A percentile compares a stretch with the other conserved stretches of the same genome.
Conservation (phyloP, 2,329 filamentous ascomycete species). For the Pochonia chlamydosporia region DNA sequence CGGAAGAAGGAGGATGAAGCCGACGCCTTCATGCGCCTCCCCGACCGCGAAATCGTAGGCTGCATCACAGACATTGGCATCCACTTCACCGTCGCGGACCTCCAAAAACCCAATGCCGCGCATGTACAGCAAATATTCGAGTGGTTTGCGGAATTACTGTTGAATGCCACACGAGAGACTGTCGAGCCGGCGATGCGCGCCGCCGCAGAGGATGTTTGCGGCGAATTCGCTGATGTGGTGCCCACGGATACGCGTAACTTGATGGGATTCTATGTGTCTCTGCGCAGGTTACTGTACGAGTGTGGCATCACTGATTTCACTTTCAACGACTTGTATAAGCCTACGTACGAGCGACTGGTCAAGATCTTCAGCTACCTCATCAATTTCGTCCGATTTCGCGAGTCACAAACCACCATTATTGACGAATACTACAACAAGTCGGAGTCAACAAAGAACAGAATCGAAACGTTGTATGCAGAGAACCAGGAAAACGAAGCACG, state of each 20-base stretch:
- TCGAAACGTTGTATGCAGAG: conserved; percentile 77
- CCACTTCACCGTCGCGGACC: conserved; percentile 75
- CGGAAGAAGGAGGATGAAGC: conserved; percentile 56
- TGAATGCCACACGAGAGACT: conserved; percentile 88
- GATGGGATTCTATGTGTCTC: conserved; percentile 88
- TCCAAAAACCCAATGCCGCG: conserved; percentile 88
- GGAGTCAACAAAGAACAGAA: conserved; percentile 78
- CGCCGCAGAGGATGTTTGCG: conserved; percentile 80
- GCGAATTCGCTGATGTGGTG: conserved; percentile 78
- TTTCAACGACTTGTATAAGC: conserved; percentile 86
- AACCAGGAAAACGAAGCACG: conserved; percentile 83
- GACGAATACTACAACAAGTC: conserved; percentile 91
- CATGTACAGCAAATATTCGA: conserved; percentile 98
- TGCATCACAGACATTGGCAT: conserved; percentile 98
- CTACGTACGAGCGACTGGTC: conserved; percentile 81
- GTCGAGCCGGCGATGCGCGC: conserved; percentile 94
- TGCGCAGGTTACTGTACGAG: conserved; percentile 74
- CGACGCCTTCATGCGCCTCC: conserved; percentile 54
- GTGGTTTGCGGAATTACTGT: conserved; percentile 90
- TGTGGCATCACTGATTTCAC: conserved; percentile 93
- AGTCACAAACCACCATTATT: conserved; percentile 83
- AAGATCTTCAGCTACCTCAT: conserved; percentile 98
- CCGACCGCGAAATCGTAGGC: conserved; percentile 79
- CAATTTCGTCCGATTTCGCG: conserved; percentile 96
- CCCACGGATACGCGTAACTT: conserved; percentile 85